Percentiles rank a stretch among this genome's conserved stretches.
Conservation (phyloP, 352 stramenopile genomes). For the Globisporangium ultimum region DNA sequence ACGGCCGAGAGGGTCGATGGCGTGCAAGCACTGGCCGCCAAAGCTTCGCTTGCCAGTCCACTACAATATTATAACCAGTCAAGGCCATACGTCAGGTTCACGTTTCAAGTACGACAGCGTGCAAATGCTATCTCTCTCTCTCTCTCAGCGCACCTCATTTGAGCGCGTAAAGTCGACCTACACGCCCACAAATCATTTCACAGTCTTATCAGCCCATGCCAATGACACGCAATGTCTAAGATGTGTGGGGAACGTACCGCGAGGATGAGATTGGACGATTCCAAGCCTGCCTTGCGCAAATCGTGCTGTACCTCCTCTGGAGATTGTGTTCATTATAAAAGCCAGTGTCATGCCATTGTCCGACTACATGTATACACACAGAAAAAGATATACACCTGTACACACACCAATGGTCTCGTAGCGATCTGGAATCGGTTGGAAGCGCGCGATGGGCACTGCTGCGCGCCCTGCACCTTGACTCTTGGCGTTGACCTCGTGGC, state of each 20-base stretch:
- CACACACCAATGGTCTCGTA: slow-evolving; percentile 38
- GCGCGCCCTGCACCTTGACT: too few species aligned
- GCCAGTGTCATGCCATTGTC: too few species aligned
- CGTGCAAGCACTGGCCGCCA: slow-evolving; percentile 49
- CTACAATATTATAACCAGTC: slow-evolving; percentile 1
- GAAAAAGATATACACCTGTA: too few species aligned
- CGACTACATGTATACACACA: too few species aligned
- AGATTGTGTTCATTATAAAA: neutral
- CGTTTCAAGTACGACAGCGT: too few species aligned
- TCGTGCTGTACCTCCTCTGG: slow-evolving; percentile 27
- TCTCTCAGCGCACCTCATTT: slow-evolving; percentile 20
- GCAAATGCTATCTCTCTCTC: too few species aligned
- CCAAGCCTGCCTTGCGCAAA: slow-evolving; percentile 29
- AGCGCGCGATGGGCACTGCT: slow-evolving; percentile 2
- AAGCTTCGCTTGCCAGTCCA: slow-evolving; percentile 65
- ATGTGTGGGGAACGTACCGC: slow-evolving; percentile 21
- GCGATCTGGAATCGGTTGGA: slow-evolving; percentile 33
- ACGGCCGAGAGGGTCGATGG: slow-evolving; percentile 39
- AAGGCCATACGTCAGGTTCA: too few species aligned
- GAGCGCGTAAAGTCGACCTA: slow-evolving; percentile 73
- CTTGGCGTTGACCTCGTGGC: too few species aligned
- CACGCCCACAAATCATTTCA: slow-evolving; percentile 1
- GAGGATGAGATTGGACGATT: slow-evolving; percentile 71
- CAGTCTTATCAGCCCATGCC: neutral
- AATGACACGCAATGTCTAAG: too few species aligned